These are phyloP conservation scores for Penicillium sp. DNA, from an alignment of 2,329 filamentous ascomycete species.

Conservation along the genomic window DNA sequence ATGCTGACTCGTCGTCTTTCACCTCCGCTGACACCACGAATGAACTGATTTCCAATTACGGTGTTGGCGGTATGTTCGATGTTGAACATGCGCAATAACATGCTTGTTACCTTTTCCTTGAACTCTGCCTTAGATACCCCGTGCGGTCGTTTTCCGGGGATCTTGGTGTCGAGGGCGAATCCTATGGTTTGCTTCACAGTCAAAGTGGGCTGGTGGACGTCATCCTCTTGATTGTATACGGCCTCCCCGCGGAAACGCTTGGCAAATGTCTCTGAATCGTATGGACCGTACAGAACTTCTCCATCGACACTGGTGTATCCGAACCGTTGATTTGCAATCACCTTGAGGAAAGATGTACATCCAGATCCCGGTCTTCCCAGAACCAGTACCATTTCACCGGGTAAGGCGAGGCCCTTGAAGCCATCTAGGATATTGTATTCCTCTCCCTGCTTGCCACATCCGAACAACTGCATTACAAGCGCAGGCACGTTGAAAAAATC, in stretches of 20 bases:
- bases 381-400: constrained; percentile 84
- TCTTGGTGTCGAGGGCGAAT: constrained; percentile 80
- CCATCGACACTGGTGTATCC: constrained; percentile 59
- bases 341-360: constrained; percentile 64
- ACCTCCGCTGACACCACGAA: constrained; percentile 67
- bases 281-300: constrained; percentile 71
- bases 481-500: constrained; percentile 70
- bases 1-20: constrained; percentile 77
- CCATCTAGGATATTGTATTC: constrained; percentile 68
- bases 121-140: constrained; percentile 68
- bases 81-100: constrained; percentile 85
- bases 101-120: constrained; percentile 66
- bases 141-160: constrained; percentile 69
- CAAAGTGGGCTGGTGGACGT: constrained; percentile 76
- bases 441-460: constrained; percentile 59
- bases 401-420: constrained; percentile 58
- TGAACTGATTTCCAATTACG: constrained; percentile 73
- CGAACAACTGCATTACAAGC: constrained; percentile 58
- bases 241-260: constrained; percentile 72
- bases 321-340: constrained; percentile 60
- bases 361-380: constrained; percentile 70
- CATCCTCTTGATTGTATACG: constrained; percentile 81
- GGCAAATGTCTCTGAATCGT: constrained; percentile 62
- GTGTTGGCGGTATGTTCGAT: constrained; percentile 84
- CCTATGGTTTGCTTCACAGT: constrained; percentile 82